Evolutionary conservation across 495 filamentous ascomycete genomes (phyloP).

Genomic region (Trichoderma erinaceum): DNA sequence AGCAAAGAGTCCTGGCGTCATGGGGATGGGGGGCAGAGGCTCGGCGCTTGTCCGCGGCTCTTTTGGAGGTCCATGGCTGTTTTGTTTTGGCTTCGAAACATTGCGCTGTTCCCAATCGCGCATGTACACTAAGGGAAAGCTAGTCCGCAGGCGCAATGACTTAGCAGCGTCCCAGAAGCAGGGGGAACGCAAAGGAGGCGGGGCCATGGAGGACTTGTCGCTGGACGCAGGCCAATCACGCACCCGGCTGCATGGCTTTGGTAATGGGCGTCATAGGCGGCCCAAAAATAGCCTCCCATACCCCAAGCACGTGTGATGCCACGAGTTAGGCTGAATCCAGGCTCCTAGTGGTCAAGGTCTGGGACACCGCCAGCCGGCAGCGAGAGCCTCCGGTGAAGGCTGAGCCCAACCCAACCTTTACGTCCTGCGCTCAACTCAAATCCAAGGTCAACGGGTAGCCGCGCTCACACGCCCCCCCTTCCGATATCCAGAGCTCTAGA

Average conservation of each 20-base stretch:
- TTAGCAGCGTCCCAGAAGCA: not conserved
- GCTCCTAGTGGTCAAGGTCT: not conserved
- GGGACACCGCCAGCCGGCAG: conserved; percentile 10
- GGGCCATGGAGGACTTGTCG: not conserved
- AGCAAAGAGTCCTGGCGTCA: not conserved
- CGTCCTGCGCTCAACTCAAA: not conserved
- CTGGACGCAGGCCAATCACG: not conserved
- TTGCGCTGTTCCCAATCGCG: conserved; percentile 1
- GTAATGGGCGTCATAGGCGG: conserved; percentile 10
- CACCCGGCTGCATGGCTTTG: not conserved
- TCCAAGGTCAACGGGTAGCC: not conserved
- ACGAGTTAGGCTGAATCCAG: conserved; percentile 12
- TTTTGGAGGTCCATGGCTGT: conserved; percentile 5
- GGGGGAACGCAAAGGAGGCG: not conserved
- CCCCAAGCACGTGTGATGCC: conserved; percentile 5
- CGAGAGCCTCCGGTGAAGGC: conserved; percentile 8
- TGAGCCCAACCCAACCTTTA: not conserved
- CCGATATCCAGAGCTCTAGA: not conserved
- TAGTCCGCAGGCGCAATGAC: too few species aligned
- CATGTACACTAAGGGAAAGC: not conserved
- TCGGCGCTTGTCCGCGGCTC: conserved; percentile 14
- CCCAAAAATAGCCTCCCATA: conserved; percentile 7
- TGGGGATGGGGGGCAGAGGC: not conserved
- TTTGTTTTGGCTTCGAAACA: not conserved
- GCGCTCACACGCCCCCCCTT: not conserved